Percentiles rank a stretch among this genome's conserved stretches.
Evolutionary conservation across 1,284 basidiomycete genomes (phyloP).

Genomic region (Moesziomyces antarcticus): DNA sequence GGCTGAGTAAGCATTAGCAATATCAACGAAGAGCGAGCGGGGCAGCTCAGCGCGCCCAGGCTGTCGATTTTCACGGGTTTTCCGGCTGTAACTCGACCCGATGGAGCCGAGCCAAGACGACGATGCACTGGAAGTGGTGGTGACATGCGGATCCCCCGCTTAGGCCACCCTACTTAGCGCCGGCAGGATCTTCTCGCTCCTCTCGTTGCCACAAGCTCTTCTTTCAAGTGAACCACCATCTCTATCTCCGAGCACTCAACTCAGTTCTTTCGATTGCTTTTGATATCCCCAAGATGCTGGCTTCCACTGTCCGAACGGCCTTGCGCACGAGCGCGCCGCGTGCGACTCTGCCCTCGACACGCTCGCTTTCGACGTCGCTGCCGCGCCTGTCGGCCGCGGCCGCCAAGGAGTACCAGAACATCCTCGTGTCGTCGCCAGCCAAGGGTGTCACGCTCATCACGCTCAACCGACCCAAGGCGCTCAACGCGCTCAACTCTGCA

Average conservation of each 20-base stretch:
- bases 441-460: constrained; percentile 86
- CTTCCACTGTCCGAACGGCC: constrained; percentile 33
- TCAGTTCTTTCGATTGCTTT: no score
- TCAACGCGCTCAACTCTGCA: constrained; percentile 75
- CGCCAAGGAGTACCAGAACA: constrained; percentile 72
- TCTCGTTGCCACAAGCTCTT: neutral
- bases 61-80: constrained; percentile 41
- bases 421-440: constrained; percentile 79
- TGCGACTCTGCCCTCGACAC: constrained; percentile 30
- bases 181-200: neutral
- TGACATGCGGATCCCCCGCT: constrained; percentile 10
- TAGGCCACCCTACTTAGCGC: constrained; percentile 16
- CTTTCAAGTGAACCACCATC: neutral
- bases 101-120: constrained; percentile 14
- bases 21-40: no score
- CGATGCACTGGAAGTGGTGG: no score
- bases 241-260: neutral
- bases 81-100: constrained; percentile 29
- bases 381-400: constrained; percentile 44
- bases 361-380: constrained; percentile 50
- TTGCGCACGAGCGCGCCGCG: constrained; percentile 35
- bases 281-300: constrained; percentile 22
- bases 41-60: no score
- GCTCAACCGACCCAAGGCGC: constrained; percentile 93
- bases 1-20: constrained; percentile 33